phyloP scores from a whole-genome alignment of 768 basidiomycete genomes.

The Tubosaeta sp. region DNA sequence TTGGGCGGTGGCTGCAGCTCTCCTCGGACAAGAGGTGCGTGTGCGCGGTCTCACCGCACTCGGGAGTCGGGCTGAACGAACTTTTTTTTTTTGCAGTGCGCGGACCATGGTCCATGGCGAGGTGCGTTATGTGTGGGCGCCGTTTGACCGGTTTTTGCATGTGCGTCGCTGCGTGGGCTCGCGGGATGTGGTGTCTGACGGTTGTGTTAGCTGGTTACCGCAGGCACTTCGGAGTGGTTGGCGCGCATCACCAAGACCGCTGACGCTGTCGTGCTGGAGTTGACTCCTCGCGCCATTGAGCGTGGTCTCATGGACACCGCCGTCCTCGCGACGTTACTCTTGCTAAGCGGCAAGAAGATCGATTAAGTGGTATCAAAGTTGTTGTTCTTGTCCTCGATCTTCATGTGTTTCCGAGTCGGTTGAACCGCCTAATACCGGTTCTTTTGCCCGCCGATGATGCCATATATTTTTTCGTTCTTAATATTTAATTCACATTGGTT shows the following conservation, averaged over 20 bases:
- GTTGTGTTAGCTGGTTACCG: conserved; percentile 42
- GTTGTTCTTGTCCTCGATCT: background rate
- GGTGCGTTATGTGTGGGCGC: conserved; percentile 51
- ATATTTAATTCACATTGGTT: no score
- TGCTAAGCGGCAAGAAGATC: conserved; percentile 60
- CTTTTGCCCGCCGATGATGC: no score
- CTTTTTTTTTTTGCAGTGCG: background rate
- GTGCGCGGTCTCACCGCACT: no score
- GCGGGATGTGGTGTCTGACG: background rate
- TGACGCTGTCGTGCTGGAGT: conserved; percentile 46
- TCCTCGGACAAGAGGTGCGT: conserved; percentile 44
- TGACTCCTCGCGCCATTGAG: conserved; percentile 53
- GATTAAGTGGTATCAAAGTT: conserved; percentile 35
- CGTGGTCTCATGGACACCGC: conserved; percentile 49
- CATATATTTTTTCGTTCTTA: background rate
- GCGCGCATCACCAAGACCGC: conserved; percentile 48
- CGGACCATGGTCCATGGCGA: conserved; percentile 52
- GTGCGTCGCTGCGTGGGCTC: conserved; percentile 32
- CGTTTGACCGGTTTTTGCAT: conserved; percentile 48
- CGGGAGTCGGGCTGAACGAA: background rate
- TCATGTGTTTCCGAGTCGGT: background rate
- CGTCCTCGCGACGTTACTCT: conserved; percentile 48
- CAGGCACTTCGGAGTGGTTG: conserved; percentile 37
- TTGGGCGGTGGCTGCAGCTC: conserved; percentile 52
- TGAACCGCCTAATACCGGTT: no score